Base-by-base conservation (phyloP, 345 rosid species). In the Camelina sativa region DNA sequence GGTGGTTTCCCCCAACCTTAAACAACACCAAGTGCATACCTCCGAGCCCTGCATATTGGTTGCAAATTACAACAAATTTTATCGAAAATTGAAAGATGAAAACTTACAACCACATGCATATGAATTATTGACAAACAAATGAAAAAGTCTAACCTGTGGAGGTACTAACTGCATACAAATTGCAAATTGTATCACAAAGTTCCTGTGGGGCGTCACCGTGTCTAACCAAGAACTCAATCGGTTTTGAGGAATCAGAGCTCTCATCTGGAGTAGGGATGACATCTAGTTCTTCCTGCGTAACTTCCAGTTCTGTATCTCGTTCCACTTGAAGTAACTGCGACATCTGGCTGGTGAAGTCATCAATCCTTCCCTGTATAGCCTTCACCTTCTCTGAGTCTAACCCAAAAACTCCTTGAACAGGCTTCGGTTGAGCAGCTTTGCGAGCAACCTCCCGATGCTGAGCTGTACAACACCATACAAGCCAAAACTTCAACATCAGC, bases 131-230 rank as follows among this genome's bases (percentile, higher is more conserved):
- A 57, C 20, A 30, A 28, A 69, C 19, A 28, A 22, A 55, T 32
- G 12, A 34, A 16, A 8, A n/a, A 56, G 11, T 10, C 82, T 72
- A 78, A 94, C 97, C 98, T 84, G 86, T 89, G 50, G 89, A 91
- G 44, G 95, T 88, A 84, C 89, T 91, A 76, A 86, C 90, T 64
- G 91, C 97, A 76, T 76, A 80, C 82, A 94, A 78, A 74, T 94
- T 94, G 88, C 98, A 94, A 67, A 94, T 89, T 48, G 97, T 94
- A 82, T 94, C 98, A 48, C 98, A 94, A 67, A 91, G 88, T 83
- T 94, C 98, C 82, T 94, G 97, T 32, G 88, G 97, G 61, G 89
- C 90, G 79, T 84, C 91, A 70, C 95, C 96, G 51, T 91, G 98
- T 80, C 90, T 91, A 80, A 94, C 98, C 83, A 94, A 84, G 89